Base-by-base conservation (phyloP, 805 yeast genomes). In the Clavispora santaluciae region DNA sequence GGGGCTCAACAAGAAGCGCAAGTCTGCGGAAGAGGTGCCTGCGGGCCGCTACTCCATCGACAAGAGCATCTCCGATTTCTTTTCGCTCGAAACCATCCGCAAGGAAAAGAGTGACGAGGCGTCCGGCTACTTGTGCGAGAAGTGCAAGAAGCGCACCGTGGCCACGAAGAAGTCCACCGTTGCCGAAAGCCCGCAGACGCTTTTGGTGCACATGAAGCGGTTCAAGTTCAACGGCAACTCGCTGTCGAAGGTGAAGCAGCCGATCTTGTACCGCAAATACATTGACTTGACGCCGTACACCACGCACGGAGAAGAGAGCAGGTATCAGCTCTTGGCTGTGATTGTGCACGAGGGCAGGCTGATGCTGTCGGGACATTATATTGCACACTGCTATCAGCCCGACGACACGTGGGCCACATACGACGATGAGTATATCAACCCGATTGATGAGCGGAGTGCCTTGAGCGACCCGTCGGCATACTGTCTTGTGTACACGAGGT, bases 271-370 rank as follows among this genome's bases (percentile, higher is more conserved):
- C 61, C 89, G 95, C 25, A 77, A 84, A 56, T 76, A 74, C 40
- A 68, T 93, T 42, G 93, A 90, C 55, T 62, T 91, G 46, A 68
- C 88, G 1, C 74, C 77, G 42, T 91, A 73, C 60, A 52, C 65
- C 39, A 46, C 57, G 6, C 43, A 36, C 12, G 47, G 46, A 8
- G 45, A 50, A 12, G 73, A 76, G 6, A 20, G 41, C 34, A 54
- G 51, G 40, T 93, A 93, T 63, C 83, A 81, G 57, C 72, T 93
- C 49, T 72, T 79, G 13, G 79, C 90, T 17, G 96, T 91, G 13
- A 86, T 91, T 45, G 91, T 89, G 4, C 99, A 93, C 57, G 96
- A 87, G 54, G 99, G 99, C 30, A 73, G 98, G 48, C 85, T 96
- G 1, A 81, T 90, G 11, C 81, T 89, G 34, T 81, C 93, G 3